Evolutionary conservation across 352 stramenopile genomes (phyloP).

Genomic region (Halophytophthora polymorphica): DNA sequence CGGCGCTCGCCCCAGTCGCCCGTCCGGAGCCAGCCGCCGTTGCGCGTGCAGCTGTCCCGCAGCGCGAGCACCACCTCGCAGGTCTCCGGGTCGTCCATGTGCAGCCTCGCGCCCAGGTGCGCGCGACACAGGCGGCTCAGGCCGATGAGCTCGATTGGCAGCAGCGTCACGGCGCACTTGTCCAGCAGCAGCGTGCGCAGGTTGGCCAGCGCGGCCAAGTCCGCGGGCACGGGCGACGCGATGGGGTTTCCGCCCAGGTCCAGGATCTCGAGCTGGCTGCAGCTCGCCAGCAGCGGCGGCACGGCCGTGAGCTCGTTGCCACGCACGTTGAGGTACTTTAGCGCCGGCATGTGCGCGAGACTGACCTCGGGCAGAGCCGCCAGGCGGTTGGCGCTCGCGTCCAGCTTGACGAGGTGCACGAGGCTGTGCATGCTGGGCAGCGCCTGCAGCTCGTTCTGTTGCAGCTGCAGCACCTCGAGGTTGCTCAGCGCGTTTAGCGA

Average conservation of each 20-base stretch:
- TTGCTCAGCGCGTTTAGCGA: constrained; percentile 46
- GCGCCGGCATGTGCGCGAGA: constrained; percentile 52
- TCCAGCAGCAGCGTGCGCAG: constrained; percentile 73
- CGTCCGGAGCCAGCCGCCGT: constrained; percentile 65
- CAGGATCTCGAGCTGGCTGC: constrained; percentile 60
- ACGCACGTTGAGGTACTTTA: constrained; percentile 64
- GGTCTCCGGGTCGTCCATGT: constrained; percentile 67
- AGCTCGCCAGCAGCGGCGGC: constrained; percentile 37
- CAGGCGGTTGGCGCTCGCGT: constrained; percentile 75
- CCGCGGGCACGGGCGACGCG: constrained; percentile 30
- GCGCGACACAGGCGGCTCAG: constrained; percentile 49
- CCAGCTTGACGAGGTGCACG: constrained; percentile 66
- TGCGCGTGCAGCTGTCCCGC: constrained; percentile 40
- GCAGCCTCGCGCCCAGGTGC: constrained; percentile 49
- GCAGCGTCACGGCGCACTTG: constrained; percentile 33
- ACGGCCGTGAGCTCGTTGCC: constrained; percentile 58
- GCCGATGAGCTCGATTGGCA: constrained; percentile 66
- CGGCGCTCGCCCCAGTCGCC: constrained; percentile 21
- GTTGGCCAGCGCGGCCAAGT: constrained; percentile 39
- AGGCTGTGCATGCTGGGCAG: constrained; percentile 66
- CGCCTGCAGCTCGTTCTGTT: constrained; percentile 58
- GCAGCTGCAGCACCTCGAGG: constrained; percentile 55
- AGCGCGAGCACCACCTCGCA: constrained; percentile 61
- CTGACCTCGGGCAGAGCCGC: constrained; percentile 30
- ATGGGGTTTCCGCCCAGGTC: constrained; percentile 71